Base-by-base conservation (phyloP, 495 filamentous ascomycete species). In the Saxophila tyrrhenica region DNA sequence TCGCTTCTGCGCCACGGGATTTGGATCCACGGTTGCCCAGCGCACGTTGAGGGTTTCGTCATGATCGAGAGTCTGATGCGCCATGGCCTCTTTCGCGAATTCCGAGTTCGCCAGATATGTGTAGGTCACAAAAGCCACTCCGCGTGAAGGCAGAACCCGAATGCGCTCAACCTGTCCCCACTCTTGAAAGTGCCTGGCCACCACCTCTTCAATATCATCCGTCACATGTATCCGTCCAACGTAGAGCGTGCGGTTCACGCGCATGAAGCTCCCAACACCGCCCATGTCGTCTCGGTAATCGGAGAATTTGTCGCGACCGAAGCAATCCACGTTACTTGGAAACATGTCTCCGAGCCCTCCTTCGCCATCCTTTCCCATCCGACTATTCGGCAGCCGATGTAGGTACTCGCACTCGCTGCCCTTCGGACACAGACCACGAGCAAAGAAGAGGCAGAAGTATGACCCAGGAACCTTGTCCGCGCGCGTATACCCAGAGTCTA, bases 121-220 rank as follows among this genome's bases (percentile, higher is more conserved):
- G 63, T 95, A 94, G 3, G 89, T 95, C 19, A 95, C 79, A 68
- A 95, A 95, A 0, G 83, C 92, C 2, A 98, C 91, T 45, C 92
- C 92, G 1, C 92, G 71, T 8, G 80, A 81, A 20, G 89, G 94
- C n/a, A 98, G 73, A n/a, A 95, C 90, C 0, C 61, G 53, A 5
- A 58, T 86, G 3, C 92, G 77, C 57, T 96, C 92, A 25, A 97
- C 72, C 61, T 88, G 82, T 2, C 92, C 92, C 87, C 89, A 98
- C 70, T 96, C 91, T 1, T 85, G 79, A 59, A 96, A 95, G 67
- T 97, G 90, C 11, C 92, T 75, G 25, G 89, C 81, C 1, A 95
- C 89, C n/a, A 96, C 78, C 68, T 98, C 92, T 65, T 96, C 90
- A 56, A 96, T 96, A 65, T 95, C 91, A 68, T 96, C 91, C n/a